Conservation (phyloP, 495 filamentous ascomycete species). For the Neurospora sublineolata region DNA sequence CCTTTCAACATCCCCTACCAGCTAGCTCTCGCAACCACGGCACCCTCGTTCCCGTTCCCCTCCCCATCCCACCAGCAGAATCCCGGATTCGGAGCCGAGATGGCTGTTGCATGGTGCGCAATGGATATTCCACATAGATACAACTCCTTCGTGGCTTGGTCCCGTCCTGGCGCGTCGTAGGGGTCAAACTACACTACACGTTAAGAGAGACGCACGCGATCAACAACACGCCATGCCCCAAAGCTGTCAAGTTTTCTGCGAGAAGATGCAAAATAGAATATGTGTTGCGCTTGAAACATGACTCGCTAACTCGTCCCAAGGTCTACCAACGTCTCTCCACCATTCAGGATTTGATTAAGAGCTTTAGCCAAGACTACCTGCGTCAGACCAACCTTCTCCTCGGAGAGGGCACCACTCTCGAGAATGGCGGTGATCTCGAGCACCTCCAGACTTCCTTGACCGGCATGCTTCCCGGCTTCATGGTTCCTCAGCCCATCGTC, state of each 20-base stretch:
- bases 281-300: not conserved
- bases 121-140: not conserved
- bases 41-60: not conserved
- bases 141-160: not conserved
- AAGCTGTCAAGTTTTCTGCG: not conserved
- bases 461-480: slow-evolving; percentile 22
- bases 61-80: not conserved
- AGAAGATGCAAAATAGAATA: not conserved
- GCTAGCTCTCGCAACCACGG: slow-evolving; percentile 1
- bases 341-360: slow-evolving; percentile 60
- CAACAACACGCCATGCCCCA: not conserved
- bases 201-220: not conserved
- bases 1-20: slow-evolving; percentile 7
- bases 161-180: not conserved
- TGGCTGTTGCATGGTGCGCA: not conserved
- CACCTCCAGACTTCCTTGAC: slow-evolving; percentile 34
- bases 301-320: slow-evolving; percentile 33
- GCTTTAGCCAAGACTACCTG: slow-evolving; percentile 67
- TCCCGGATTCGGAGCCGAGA: not conserved
- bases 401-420: slow-evolving; percentile 43
- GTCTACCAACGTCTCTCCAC: slow-evolving; percentile 62
- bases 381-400: slow-evolving; percentile 72
- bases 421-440: slow-evolving; percentile 40
- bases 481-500: slow-evolving; percentile 30
- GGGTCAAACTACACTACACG: not conserved